These are phyloP conservation scores for Ophiostoma angusticollis DNA, from an alignment of 2,329 filamentous ascomycete species.

Conservation along the genomic window DNA sequence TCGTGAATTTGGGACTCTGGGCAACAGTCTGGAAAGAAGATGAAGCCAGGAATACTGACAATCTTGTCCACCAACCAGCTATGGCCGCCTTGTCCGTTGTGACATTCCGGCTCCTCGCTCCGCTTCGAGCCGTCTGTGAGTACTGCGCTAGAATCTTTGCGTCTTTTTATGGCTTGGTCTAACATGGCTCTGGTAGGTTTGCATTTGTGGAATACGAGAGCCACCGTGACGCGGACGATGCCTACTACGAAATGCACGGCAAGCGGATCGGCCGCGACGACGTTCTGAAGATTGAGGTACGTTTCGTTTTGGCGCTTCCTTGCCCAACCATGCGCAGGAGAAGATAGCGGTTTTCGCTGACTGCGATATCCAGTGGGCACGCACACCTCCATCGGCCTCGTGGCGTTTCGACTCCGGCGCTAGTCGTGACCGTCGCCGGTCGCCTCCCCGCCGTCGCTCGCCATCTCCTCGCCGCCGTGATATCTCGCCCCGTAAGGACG, in stretches of 20 bases:
- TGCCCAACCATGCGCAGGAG: background rate
- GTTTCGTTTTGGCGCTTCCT: conserved; percentile 14
- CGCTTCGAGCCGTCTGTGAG: conserved; percentile 88
- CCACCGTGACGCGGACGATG: conserved; percentile 94
- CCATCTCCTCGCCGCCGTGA: conserved; percentile 71
- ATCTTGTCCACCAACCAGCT: conserved; percentile 42
- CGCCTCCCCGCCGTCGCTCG: conserved; percentile 57
- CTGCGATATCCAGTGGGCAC: conserved; percentile 64
- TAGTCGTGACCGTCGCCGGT: conserved; percentile 55
- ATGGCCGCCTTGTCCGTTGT: conserved; percentile 93
- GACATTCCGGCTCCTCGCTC: conserved; percentile 95
- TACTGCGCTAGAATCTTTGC: conserved; percentile 19
- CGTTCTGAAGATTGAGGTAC: conserved; percentile 91
- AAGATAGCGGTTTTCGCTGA: background rate
- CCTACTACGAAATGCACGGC: conserved; percentile 99
- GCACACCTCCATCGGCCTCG: conserved; percentile 91
- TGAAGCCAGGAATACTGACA: conserved; percentile 37
- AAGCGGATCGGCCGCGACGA: conserved; percentile 96
- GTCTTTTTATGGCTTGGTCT: background rate
- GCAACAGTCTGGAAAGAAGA: too few species aligned
- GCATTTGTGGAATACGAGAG: conserved; percentile 99
- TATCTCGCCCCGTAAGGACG: conserved; percentile 80
- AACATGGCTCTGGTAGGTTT: conserved; percentile 48
- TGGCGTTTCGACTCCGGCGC: conserved; percentile 95
- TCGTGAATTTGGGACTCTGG: background rate